Conservation (phyloP, 2,329 filamentous ascomycete genomes). For the Coniochaeta pulveracea region DNA sequence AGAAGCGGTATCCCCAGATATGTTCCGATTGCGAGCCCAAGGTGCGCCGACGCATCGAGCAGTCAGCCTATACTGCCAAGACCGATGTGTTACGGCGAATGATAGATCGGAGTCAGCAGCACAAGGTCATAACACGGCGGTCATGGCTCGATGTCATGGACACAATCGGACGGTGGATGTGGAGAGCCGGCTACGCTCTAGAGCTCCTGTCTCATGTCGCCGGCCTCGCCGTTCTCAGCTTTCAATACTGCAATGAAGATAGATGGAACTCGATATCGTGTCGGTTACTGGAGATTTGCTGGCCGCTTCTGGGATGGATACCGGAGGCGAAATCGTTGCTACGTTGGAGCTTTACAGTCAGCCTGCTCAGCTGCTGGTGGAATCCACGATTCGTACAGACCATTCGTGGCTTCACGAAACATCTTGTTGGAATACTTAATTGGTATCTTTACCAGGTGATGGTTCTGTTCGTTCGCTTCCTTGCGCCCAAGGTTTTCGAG, state of each 20-base stretch:
- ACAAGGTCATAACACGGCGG: conserved; percentile 25
- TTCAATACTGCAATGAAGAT: background rate
- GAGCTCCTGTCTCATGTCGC: conserved; percentile 40
- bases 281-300: background rate
- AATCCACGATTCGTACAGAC: conserved; percentile 55
- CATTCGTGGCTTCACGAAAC: conserved; percentile 46
- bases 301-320: conserved; percentile 22
- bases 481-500: conserved; percentile 28
- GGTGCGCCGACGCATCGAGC: conserved; percentile 57
- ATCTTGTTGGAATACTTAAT: conserved; percentile 46
- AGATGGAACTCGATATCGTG: background rate
- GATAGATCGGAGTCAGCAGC: conserved; percentile 52
- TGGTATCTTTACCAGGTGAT: conserved; percentile 58
- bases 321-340: conserved; percentile 29
- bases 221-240: conserved; percentile 17
- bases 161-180: conserved; percentile 29
- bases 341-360: conserved; percentile 34
- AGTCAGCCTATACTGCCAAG: conserved; percentile 70
- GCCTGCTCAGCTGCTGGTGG: conserved; percentile 51
- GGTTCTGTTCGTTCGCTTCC: conserved; percentile 41
- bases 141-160: conserved; percentile 31
- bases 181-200: conserved; percentile 33
- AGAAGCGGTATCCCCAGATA: conserved; percentile 79
- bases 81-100: conserved; percentile 69
- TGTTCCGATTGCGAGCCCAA: conserved; percentile 69